Conservation (phyloP, 75 land plant species). For the Pinus taeda region DNA sequence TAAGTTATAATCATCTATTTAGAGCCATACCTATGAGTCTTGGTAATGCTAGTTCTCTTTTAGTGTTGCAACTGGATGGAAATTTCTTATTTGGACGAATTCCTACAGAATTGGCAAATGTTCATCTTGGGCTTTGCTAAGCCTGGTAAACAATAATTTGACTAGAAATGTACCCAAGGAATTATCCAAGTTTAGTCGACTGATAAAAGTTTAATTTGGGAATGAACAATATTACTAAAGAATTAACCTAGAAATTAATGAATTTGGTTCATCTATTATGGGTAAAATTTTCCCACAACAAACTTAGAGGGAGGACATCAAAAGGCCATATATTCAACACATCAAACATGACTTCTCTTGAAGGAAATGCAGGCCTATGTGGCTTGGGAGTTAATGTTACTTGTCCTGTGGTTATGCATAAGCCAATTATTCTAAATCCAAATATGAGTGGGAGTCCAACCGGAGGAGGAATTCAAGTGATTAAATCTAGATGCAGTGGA, state of each 20-base stretch:
- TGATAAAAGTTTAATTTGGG: constrained; percentile 64
- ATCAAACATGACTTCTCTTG: constrained; percentile 50
- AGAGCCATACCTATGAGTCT: no score
- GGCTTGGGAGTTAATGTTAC: constrained; percentile 58
- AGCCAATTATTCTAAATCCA: constrained; percentile 88
- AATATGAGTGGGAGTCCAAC: constrained; percentile 18
- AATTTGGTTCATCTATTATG: constrained; percentile 47
- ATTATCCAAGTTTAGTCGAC: constrained; percentile 51
- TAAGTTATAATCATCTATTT: no score
- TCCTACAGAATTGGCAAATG: no score
- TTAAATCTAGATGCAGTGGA: constrained; percentile 30
- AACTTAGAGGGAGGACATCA: constrained; percentile 71
- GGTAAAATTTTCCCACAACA: constrained; percentile 76
- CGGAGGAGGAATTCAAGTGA: constrained; percentile 7
- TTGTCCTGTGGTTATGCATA: constrained; percentile 61
- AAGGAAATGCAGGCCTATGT: constrained; percentile 65
- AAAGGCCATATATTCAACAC: constrained; percentile 56
- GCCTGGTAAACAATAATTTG: no score
- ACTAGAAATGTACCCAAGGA: background rate
- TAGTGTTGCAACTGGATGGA: constrained; percentile 46
- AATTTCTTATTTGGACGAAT: constrained; percentile 18
- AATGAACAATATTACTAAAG: constrained; percentile 57
- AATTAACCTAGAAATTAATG: constrained; percentile 57
- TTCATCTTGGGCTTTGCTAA: background rate
- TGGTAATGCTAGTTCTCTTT: constrained; percentile 1